These are phyloP conservation scores for Clarireedia sp. DNA, from an alignment of 2,329 filamentous ascomycete species.

Conservation along the genomic window DNA sequence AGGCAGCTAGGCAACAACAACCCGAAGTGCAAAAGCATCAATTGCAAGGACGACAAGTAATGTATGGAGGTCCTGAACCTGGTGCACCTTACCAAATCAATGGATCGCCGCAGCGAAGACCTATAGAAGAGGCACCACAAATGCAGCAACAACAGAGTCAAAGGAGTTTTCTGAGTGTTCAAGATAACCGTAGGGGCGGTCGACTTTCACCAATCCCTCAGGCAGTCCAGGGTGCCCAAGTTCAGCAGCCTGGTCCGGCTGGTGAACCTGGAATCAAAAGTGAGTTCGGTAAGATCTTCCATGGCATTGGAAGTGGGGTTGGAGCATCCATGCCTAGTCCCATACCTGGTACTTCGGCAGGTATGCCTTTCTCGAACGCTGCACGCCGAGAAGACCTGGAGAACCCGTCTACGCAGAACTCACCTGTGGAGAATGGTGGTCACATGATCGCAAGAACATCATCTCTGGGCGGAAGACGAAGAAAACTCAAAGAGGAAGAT, in stretches of 20 bases:
- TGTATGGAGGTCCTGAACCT: slow-evolving; percentile 32
- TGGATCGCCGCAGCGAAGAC: slow-evolving; percentile 36
- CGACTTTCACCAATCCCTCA: slow-evolving; percentile 84
- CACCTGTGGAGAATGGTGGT: slow-evolving; percentile 28
- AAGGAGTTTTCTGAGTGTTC: slow-evolving; percentile 63
- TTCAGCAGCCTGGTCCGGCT: slow-evolving; percentile 67
- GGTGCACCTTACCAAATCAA: slow-evolving; percentile 32
- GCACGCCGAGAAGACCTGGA: slow-evolving; percentile 45
- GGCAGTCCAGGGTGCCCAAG: slow-evolving; percentile 85
- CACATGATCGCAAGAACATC: slow-evolving; percentile 30
- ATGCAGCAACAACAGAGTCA: slow-evolving; percentile 47
- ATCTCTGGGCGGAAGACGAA: slow-evolving; percentile 36
- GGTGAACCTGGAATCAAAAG: slow-evolving; percentile 88
- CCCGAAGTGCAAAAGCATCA: slow-evolving; percentile 31
- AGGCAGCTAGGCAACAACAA: slow-evolving; percentile 29
- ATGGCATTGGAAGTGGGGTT: slow-evolving; percentile 72
- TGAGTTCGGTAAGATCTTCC: slow-evolving; percentile 91
- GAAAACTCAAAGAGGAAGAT: slow-evolving; percentile 70
- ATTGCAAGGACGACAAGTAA: slow-evolving; percentile 23
- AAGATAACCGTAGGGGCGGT: slow-evolving; percentile 70
- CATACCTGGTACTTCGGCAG: slow-evolving; percentile 40
- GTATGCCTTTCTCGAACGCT: slow-evolving; percentile 42
- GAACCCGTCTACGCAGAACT: slow-evolving; percentile 39
- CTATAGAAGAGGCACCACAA: slow-evolving; percentile 43
- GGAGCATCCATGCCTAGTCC: slow-evolving; percentile 43